phyloP scores from a whole-genome alignment of 2,329 filamentous ascomycete species.

The Cladosporium austrohemisphaericum region DNA sequence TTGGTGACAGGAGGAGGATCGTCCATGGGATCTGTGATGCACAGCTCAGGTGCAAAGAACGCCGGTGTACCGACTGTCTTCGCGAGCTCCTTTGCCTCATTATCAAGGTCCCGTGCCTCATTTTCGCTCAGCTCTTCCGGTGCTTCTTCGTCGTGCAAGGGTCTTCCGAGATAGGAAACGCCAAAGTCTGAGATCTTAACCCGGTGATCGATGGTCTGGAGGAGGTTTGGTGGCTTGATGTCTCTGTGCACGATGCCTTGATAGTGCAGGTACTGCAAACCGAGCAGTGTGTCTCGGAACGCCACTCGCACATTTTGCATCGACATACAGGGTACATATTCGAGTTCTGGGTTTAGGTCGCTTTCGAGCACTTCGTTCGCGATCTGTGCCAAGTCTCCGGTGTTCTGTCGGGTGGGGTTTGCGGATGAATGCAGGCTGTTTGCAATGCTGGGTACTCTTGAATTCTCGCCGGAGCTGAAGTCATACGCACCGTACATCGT shows the following conservation, averaged over 20 bases:
- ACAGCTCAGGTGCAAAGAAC: slow-evolving; percentile 95
- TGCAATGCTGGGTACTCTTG: slow-evolving; percentile 74
- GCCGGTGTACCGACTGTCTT: slow-evolving; percentile 97
- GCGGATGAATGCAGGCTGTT: slow-evolving; percentile 53
- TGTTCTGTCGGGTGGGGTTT: slow-evolving; percentile 35
- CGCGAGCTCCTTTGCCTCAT: slow-evolving; percentile 91
- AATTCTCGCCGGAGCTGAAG: slow-evolving; percentile 21
- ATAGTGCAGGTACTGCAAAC: slow-evolving; percentile 77
- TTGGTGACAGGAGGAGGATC: slow-evolving; percentile 75
- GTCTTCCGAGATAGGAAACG: slow-evolving; percentile 91
- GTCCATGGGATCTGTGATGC: slow-evolving; percentile 71
- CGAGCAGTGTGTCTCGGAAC: slow-evolving; percentile 89
- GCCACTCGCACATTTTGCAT: slow-evolving; percentile 75
- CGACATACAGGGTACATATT: slow-evolving; percentile 90
- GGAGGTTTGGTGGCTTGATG: slow-evolving; percentile 69
- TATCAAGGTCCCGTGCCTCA: slow-evolving; percentile 74
- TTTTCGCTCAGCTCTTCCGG: slow-evolving; percentile 69
- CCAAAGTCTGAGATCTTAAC: slow-evolving; percentile 99
- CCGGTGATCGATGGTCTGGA: slow-evolving; percentile 78
- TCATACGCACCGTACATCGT: slow-evolving; percentile 75
- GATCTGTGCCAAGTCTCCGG: slow-evolving; percentile 45
- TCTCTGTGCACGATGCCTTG: slow-evolving; percentile 51
- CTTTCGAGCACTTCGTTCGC: slow-evolving; percentile 52
- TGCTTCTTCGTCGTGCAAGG: slow-evolving; percentile 61
- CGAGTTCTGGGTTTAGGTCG: slow-evolving; percentile 78